Conservation (phyloP, 2,329 filamentous ascomycete genomes). For the Cladosporium sp. region DNA sequence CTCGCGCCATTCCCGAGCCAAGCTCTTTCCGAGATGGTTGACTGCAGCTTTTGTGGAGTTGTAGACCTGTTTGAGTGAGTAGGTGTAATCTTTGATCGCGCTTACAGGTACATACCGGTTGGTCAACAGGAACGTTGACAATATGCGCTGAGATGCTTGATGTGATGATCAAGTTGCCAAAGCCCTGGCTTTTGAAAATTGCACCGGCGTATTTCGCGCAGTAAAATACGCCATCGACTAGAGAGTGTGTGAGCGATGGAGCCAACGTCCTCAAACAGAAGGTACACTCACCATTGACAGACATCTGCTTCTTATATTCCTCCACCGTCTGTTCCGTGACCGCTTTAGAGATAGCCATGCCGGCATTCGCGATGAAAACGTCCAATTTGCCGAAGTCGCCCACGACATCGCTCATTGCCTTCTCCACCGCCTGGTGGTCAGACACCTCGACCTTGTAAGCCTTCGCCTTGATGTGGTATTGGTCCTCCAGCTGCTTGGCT, state of each 20-base stretch:
- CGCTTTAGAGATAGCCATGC: slow-evolving; percentile 67
- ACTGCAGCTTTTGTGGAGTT: slow-evolving; percentile 55
- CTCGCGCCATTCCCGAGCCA: slow-evolving; percentile 55
- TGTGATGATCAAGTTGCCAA: slow-evolving; percentile 49
- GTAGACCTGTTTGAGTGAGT: slow-evolving; percentile 39
- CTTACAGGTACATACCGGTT: slow-evolving; percentile 36
- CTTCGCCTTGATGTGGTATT: slow-evolving; percentile 33
- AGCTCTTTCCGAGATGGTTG: slow-evolving; percentile 52
- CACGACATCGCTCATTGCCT: slow-evolving; percentile 37
- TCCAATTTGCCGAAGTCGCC: slow-evolving; percentile 70
- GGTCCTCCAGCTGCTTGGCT: slow-evolving; percentile 20
- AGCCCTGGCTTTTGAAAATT: slow-evolving; percentile 40
- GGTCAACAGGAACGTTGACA: slow-evolving; percentile 46
- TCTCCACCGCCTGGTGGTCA: slow-evolving; percentile 37
- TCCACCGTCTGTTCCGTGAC: slow-evolving; percentile 52
- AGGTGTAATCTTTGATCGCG: not conserved
- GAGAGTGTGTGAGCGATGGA: not conserved
- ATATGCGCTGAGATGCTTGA: slow-evolving; percentile 33
- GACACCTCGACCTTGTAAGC: slow-evolving; percentile 47
- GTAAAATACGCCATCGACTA: slow-evolving; percentile 38
- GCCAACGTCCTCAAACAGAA: too few relatives aligned
- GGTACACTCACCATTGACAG: slow-evolving; percentile 53
- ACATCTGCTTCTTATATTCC: slow-evolving; percentile 50
- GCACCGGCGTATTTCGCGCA: slow-evolving; percentile 40
- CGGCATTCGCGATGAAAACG: slow-evolving; percentile 72